phyloP scores from a whole-genome alignment of 1,284 basidiomycete species.

The Tetrapyrgos nigripes region DNA sequence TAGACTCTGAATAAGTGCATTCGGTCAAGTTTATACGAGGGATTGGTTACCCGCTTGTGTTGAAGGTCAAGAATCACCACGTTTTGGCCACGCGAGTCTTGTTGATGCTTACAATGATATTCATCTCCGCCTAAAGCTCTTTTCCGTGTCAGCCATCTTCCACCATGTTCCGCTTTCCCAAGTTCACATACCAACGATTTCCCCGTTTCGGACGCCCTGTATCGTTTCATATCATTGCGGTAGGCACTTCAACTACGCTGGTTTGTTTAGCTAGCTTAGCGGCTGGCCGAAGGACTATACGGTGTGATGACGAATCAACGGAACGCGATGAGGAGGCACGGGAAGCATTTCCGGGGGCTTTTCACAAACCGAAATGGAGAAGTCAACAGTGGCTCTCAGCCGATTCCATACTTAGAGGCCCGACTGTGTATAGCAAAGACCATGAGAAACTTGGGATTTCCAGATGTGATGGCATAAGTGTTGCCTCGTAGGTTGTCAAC shows the following conservation, averaged over 20 bases:
- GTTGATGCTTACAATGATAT: too few relatives aligned
- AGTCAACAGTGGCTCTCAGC: slow-evolving; percentile 11
- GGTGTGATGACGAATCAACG: slow-evolving; percentile 5
- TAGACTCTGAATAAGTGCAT: too few relatives aligned
- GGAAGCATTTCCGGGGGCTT: slow-evolving; percentile 2
- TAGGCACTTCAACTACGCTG: slow-evolving; percentile 13
- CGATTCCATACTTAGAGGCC: slow-evolving; percentile 10
- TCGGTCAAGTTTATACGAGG: too few relatives aligned
- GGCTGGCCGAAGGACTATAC: slow-evolving; percentile 11
- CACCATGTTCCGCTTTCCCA: slow-evolving; percentile 5
- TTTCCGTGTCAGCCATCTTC: too few relatives aligned
- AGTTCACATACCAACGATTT: neutral
- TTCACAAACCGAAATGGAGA: slow-evolving; percentile 13
- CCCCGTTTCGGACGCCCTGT: neutral
- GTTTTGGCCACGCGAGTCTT: too few relatives aligned
- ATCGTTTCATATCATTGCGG: neutral
- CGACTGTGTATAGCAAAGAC: slow-evolving; percentile 5
- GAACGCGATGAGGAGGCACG: slow-evolving; percentile 7
- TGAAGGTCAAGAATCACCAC: too few relatives aligned
- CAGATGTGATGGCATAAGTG: slow-evolving; percentile 16
- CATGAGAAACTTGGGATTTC: slow-evolving; percentile 12
- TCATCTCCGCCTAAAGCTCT: too few relatives aligned
- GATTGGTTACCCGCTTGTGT: too few relatives aligned
- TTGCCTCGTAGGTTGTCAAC: slow-evolving; percentile 14
- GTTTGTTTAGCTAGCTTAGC: slow-evolving; percentile 14